phyloP scores from a whole-genome alignment of 495 filamentous ascomycete genomes.

The Talaromyces liani region DNA sequence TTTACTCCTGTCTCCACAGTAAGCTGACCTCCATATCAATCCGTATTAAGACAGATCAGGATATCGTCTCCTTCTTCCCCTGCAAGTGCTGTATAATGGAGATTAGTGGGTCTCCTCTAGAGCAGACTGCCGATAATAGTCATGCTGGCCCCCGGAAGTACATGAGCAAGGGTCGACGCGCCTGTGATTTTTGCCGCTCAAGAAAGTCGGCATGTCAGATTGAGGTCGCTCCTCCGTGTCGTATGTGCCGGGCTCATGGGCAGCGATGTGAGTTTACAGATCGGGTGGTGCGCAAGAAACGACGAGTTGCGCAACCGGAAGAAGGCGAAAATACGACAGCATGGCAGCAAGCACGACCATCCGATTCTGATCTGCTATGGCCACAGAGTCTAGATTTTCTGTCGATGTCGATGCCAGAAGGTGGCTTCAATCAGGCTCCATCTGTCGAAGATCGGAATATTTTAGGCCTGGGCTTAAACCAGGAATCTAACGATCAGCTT shows the following conservation, averaged over 20 bases:
- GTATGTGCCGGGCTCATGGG: slow-evolving; percentile 5
- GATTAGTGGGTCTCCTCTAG: not conserved
- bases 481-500: not conserved
- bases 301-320: not conserved
- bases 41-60: not conserved
- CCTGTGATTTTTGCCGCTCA: slow-evolving; percentile 3
- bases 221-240: not conserved
- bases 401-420: not conserved
- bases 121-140: not conserved
- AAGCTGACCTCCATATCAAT: not conserved
- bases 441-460: not conserved
- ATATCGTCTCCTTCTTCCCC: not conserved
- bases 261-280: slow-evolving; percentile 3
- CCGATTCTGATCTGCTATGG: not conserved
- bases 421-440: not conserved
- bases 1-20: not conserved
- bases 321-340: not conserved
- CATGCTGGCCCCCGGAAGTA: not conserved
- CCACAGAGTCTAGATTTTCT: not conserved
- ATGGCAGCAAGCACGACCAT: not conserved
- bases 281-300: not conserved
- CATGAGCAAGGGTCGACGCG: slow-evolving; percentile 2
- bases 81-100: not conserved
- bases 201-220: slow-evolving; percentile 5
- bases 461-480: not conserved